Evolutionary conservation across 2,329 filamentous ascomycete genomes (phyloP), one percentile per base, ranked within the genome.

Genomic region (Amauroascus niger): DNA sequence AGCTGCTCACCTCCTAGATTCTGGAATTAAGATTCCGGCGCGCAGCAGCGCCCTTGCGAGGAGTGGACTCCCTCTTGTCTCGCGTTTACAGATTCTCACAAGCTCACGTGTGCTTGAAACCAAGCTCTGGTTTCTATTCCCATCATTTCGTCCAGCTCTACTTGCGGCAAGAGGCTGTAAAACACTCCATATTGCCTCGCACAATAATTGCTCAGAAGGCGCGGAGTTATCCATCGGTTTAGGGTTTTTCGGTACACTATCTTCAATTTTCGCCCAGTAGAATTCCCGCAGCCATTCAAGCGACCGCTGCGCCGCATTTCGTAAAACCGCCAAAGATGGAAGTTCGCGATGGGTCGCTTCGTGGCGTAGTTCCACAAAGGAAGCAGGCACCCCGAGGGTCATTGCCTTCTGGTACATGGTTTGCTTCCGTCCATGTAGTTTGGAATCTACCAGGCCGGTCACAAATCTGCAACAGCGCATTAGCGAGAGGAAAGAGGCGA

Each of bases 281-380:
- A 87, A 87, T 51, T 83, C 78, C 87, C 88, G 95, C 49, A 96
- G 82, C 90, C 90, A 96, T 43, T 76, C 74, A 57, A 96, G 74
- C 0, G 86, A 87, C 61, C 84, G 81, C 58, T 76, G 72, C 1
- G 85, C 81, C 1, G 86, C 86, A 33, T 77, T 77, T 50, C 88
- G 80, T 57, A 96, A 74, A 58, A 88, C 82, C 9, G 79, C 76
- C 51, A 95, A 74, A 1, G 84, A 83, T 0, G 90, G 90, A 54
- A 95, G 74, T 65, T 89, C 86, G 68, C 94, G 87, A 67, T 97
- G 90, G 39, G 89, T 94, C 41, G 87, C 87, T 71, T 94, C 87
- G 67, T 96, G 90, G 44, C 90, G 81, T 55, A 94, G 75, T 73
- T 95, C 89, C 52, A 96, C 88, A 68, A 95, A 94, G 0, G 85